Evolutionary conservation across 306 rosid genomes (phyloP).

Genomic region (Elaeagnus macrophylla): DNA sequence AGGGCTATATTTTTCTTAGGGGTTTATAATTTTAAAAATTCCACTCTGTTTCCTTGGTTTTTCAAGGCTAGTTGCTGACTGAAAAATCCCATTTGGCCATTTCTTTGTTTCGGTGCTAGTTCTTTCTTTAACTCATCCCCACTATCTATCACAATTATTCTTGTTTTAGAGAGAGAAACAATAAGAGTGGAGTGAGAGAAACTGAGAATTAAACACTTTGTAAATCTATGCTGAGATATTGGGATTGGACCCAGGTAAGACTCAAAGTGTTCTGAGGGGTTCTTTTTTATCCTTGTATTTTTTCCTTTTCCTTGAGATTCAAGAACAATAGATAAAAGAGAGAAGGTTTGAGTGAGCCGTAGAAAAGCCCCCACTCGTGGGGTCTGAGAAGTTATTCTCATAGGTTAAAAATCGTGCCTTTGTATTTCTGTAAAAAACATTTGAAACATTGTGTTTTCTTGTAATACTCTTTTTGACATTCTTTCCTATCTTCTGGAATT

Average conservation of each 20-base stretch:
- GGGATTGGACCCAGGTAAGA: too few species aligned
- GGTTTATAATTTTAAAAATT: not conserved
- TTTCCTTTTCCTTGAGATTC: not conserved
- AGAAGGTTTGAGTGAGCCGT: conserved; percentile 3
- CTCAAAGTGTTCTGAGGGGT: too few species aligned
- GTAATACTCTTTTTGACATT: conserved; percentile 1
- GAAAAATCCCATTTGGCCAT: conserved; percentile 7
- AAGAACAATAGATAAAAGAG: not conserved
- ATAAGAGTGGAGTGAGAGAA: conserved; percentile 1
- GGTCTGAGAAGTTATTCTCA: conserved; percentile 24
- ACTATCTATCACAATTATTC: not conserved
- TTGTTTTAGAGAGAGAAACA: conserved; percentile 16
- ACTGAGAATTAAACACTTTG: not conserved
- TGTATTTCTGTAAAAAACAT: not conserved
- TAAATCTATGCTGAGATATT: too few species aligned
- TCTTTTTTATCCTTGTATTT: not conserved
- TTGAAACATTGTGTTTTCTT: too few species aligned
- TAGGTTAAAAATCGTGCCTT: conserved; percentile 21
- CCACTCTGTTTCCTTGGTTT: not conserved
- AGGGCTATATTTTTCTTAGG: conserved; percentile 10
- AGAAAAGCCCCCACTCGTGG: conserved; percentile 45
- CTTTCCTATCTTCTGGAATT: not conserved
- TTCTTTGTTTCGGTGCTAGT: not conserved
- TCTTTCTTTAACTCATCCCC: conserved; percentile 1
- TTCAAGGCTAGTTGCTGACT: conserved; percentile 16